phyloP scores from a whole-genome alignment of 1,284 basidiomycete species.

The Pseudomicrostroma phylloplanum region DNA sequence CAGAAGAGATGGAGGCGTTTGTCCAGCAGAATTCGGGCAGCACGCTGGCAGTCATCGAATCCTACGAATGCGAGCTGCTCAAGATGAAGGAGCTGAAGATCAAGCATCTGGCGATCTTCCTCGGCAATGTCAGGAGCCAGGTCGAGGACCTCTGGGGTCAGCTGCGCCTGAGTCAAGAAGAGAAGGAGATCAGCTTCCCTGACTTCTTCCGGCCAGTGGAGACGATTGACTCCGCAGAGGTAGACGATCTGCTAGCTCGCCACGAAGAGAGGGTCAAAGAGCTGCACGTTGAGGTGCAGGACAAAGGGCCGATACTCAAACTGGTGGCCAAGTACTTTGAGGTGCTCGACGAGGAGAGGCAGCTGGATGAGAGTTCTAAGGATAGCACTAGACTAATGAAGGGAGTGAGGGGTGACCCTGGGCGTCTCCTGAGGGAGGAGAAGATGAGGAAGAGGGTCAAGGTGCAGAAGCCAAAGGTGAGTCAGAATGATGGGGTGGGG shows the following conservation, averaged over 20 bases:
- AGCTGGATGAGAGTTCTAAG: slow-evolving; percentile 64
- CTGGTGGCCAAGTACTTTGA: slow-evolving; percentile 81
- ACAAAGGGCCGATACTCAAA: slow-evolving; percentile 70
- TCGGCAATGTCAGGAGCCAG: slow-evolving; percentile 72
- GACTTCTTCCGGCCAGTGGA: slow-evolving; percentile 28
- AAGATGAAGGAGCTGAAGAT: slow-evolving; percentile 82
- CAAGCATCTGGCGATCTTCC: slow-evolving; percentile 78
- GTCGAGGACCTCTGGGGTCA: slow-evolving; percentile 78
- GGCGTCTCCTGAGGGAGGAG: slow-evolving; percentile 74
- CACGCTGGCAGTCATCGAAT: slow-evolving; percentile 64
- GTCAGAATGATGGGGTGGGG: slow-evolving; percentile 53
- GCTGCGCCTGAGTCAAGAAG: slow-evolving; percentile 74
- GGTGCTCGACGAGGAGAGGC: slow-evolving; percentile 82
- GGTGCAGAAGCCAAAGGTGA: slow-evolving; percentile 75
- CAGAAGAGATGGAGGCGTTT: slow-evolving; percentile 48
- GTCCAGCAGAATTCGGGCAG: slow-evolving; percentile 59
- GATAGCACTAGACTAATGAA: slow-evolving; percentile 53
- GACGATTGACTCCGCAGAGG: slow-evolving; percentile 21
- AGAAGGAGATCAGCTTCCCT: slow-evolving; percentile 58
- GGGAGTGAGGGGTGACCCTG: slow-evolving; percentile 59
- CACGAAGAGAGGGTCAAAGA: slow-evolving; percentile 82
- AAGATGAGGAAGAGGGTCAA: slow-evolving; percentile 95
- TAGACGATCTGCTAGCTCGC: slow-evolving; percentile 60
- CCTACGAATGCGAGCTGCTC: slow-evolving; percentile 82
- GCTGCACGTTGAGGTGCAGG: slow-evolving; percentile 70